Evolutionary conservation across 2,329 filamentous ascomycete genomes (phyloP), one percentile per base, ranked within the genome.

Genomic region (Gnomoniopsis smithogilvyi): DNA sequence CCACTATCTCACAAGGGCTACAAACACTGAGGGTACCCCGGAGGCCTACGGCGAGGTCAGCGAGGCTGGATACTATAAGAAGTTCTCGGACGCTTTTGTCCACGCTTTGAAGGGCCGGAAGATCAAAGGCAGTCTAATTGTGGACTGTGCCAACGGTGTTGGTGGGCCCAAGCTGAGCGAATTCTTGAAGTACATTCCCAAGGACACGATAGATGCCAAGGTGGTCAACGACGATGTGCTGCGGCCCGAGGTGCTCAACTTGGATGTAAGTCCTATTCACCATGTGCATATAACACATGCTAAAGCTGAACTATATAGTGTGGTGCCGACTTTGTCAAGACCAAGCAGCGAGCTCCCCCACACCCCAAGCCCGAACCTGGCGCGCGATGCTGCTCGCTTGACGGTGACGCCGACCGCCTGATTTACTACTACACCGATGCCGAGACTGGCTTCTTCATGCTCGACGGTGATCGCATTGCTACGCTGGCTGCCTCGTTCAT

Each of bases 261-360:
- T 90, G 33, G 91, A 96, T 68, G 91, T 93, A 79, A 74, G 83
- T 72, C 30, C 17, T 48, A 41, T 11, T 8, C 3, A 30, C 26
- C 43, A 14, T n/a, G 19, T 10, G 12, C 2, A 22, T 33, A 2
- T 3, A 22, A n/a, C 2, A 10, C 19, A 22, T 51, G 34, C 52
- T 56, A 43, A 60, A 34, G 55, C 67, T 45, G 41, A 45, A 3
- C 2, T 53, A 63, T 61, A 26, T 67, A 96, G 86, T 96, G 91
- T 70, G 95, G 95, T 73, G 95, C 95, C 70, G 95, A 99, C 76
- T 98, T 86, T 67, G 95, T 99, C 75, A 99, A 99, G 80, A 98
- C 95, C 19, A 92, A 92, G 76, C 95, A 99, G 78, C 87, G 92
- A 64, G 90, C 92, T 61, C 95, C 95, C 54, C 90, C 90, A 46